Evolutionary conservation across 805 yeast genomes (phyloP).

Genomic region (Saccharomycopsis sp.): DNA sequence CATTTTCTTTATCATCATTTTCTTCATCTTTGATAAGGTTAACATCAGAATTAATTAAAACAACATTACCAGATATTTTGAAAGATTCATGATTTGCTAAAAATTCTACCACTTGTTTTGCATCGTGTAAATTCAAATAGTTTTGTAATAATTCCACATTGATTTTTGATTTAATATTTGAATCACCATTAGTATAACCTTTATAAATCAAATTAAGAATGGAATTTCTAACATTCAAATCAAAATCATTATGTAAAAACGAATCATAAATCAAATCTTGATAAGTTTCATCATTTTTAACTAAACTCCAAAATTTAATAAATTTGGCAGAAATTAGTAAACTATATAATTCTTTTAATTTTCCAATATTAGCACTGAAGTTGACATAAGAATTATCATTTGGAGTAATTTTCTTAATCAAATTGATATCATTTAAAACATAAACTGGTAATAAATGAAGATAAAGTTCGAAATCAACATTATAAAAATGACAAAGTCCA

Average conservation of each 20-base stretch:
- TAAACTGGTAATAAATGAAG: constrained; percentile 33
- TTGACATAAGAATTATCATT: constrained; percentile 7
- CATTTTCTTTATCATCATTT: background rate
- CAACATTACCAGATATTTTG: constrained; percentile 5
- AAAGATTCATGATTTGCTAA: constrained; percentile 5
- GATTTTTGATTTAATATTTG: constrained; percentile 11
- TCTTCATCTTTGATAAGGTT: constrained; percentile 6
- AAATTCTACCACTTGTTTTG: too few species aligned
- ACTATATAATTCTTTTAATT: constrained; percentile 12
- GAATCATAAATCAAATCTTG: constrained; percentile 17
- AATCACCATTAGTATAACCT: constrained; percentile 13
- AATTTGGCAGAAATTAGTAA: constrained; percentile 15
- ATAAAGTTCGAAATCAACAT: constrained; percentile 33
- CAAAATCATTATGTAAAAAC: constrained; percentile 9
- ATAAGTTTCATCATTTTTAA: constrained; percentile 14
- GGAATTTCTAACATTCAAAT: constrained; percentile 8
- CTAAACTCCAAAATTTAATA: constrained; percentile 13
- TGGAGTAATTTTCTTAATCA: background rate
- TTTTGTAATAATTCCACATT: constrained; percentile 11
- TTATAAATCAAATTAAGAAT: constrained; percentile 14
- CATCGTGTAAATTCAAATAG: constrained; percentile 15
- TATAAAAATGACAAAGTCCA: constrained; percentile 31
- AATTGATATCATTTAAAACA: constrained; percentile 6
- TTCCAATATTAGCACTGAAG: constrained; percentile 11
- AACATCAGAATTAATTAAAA: constrained; percentile 14